These are phyloP conservation scores for Phialophora expanda DNA, from an alignment of 2,329 filamentous ascomycete genomes.

Conservation along the genomic window DNA sequence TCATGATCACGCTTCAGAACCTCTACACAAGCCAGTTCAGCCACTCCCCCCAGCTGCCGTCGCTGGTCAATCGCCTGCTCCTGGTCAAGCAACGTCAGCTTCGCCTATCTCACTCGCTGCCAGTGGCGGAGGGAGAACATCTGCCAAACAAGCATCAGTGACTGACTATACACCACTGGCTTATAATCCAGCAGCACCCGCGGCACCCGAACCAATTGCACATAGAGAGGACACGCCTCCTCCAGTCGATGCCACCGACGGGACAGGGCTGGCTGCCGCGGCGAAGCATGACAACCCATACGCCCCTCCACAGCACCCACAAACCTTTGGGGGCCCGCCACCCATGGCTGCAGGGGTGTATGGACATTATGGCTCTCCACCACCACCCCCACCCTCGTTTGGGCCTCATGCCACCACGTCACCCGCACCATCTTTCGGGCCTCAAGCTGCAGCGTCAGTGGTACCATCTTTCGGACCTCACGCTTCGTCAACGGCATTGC, in stretches of 20 bases:
- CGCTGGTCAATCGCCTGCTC: constrained; percentile 10
- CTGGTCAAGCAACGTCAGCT: constrained; percentile 26
- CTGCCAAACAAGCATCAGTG: constrained; percentile 16
- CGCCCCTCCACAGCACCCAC: constrained; percentile 34
- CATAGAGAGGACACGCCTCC: constrained; percentile 71
- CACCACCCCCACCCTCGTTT: constrained; percentile 21
- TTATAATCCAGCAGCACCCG: constrained; percentile 70
- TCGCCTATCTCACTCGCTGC: constrained; percentile 19
- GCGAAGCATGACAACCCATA: constrained; percentile 49
- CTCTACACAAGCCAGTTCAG: constrained; percentile 41
- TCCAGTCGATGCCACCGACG: constrained; percentile 59
- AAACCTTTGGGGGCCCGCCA: constrained; percentile 38
- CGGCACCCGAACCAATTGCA: constrained; percentile 68
- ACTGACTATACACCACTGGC: constrained; percentile 57
- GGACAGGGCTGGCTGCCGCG: constrained; percentile 53
- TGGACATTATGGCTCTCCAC: constrained; percentile 31
- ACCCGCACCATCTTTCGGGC: constrained; percentile 28
- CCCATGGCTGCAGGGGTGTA: constrained; percentile 22
- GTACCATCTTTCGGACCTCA: constrained; percentile 35
- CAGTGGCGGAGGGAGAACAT: constrained; percentile 23
- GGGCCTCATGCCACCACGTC: constrained; percentile 27
- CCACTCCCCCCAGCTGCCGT: constrained; percentile 36
- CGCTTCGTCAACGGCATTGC: constrained; percentile 28
- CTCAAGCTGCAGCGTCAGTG: constrained; percentile 23
- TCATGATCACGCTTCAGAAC: constrained; percentile 38